A percentile compares a stretch with the other conserved stretches of the same genome.
Conservation (phyloP, 1,139 yeast genomes). For the Casaregolazyma lundiana region DNA sequence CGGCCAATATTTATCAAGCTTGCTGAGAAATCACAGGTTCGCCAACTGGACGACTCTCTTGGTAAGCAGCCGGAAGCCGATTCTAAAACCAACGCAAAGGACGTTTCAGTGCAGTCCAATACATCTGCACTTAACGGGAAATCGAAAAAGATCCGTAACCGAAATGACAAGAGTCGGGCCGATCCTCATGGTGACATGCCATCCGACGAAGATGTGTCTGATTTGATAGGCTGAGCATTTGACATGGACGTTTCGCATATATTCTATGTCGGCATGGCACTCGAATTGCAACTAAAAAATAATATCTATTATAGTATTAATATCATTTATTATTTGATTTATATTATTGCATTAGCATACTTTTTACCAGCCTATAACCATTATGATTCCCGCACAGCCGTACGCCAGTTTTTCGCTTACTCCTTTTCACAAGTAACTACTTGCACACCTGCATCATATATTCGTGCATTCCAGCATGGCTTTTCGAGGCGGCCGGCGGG, state of each 20-base stretch:
- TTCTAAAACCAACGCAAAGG: slow-evolving; percentile 14
- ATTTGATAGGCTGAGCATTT: slow-evolving; percentile 49
- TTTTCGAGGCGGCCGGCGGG: slow-evolving; percentile 22
- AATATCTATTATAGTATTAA: slow-evolving; percentile 24
- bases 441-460: not conserved
- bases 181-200: slow-evolving; percentile 47
- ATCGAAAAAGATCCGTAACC: slow-evolving; percentile 11
- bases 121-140: slow-evolving; percentile 13
- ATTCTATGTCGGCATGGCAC: no score
- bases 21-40: slow-evolving; percentile 46
- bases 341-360: no score
- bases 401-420: no score
- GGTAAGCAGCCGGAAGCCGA: slow-evolving; percentile 28
- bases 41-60: slow-evolving; percentile 37
- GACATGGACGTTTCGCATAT: no score
- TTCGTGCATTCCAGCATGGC: slow-evolving; percentile 17
- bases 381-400: not conserved
- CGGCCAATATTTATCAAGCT: slow-evolving; percentile 24
- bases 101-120: slow-evolving; percentile 4
- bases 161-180: slow-evolving; percentile 13
- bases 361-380: no score
- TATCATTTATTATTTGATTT: not conserved
- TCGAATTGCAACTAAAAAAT: slow-evolving; percentile 26
- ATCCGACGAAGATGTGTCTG: slow-evolving; percentile 65
- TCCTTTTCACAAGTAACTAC: no score